Conservation (phyloP, 805 yeast species). For the Ogataea henricii region DNA sequence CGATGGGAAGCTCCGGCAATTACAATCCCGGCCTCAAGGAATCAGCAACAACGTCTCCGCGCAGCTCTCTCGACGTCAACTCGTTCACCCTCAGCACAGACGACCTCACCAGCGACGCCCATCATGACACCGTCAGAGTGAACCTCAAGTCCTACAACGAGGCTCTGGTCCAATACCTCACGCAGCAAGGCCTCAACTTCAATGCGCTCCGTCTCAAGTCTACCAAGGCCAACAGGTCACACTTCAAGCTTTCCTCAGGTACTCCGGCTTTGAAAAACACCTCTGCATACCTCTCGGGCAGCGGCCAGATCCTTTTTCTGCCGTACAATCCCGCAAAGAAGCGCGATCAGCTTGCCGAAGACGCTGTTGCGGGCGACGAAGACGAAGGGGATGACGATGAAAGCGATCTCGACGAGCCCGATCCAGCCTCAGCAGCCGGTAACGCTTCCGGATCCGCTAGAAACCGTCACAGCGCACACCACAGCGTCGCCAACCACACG, state of each 20-base stretch:
- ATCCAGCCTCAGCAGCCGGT: slow-evolving; percentile 17
- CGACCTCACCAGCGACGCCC: slow-evolving; percentile 27
- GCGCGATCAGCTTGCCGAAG: slow-evolving; percentile 26
- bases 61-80: slow-evolving; percentile 24
- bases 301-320: slow-evolving; percentile 36
- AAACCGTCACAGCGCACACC: slow-evolving; percentile 15
- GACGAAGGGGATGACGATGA: slow-evolving; percentile 31
- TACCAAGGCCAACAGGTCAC: slow-evolving; percentile 14
- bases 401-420: slow-evolving; percentile 28
- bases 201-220: slow-evolving; percentile 29
- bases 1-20: slow-evolving; percentile 11
- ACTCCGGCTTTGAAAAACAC: slow-evolving; percentile 16
- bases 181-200: slow-evolving; percentile 32
- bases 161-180: slow-evolving; percentile 25
- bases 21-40: not conserved
- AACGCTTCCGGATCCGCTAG: slow-evolving; percentile 6
- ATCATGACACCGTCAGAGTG: slow-evolving; percentile 21
- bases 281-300: slow-evolving; percentile 34
- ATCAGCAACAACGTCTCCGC: slow-evolving; percentile 20
- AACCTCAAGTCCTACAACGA: slow-evolving; percentile 32
- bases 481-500: slow-evolving; percentile 44
- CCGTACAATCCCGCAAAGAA: slow-evolving; percentile 38
- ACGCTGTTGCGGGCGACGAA: slow-evolving; percentile 20
- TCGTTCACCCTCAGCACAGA: slow-evolving; percentile 26
- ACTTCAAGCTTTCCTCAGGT: slow-evolving; percentile 12